Base-by-base conservation (phyloP, 2,329 filamentous ascomycete genomes). In the Ceratocystis lukuohia region DNA sequence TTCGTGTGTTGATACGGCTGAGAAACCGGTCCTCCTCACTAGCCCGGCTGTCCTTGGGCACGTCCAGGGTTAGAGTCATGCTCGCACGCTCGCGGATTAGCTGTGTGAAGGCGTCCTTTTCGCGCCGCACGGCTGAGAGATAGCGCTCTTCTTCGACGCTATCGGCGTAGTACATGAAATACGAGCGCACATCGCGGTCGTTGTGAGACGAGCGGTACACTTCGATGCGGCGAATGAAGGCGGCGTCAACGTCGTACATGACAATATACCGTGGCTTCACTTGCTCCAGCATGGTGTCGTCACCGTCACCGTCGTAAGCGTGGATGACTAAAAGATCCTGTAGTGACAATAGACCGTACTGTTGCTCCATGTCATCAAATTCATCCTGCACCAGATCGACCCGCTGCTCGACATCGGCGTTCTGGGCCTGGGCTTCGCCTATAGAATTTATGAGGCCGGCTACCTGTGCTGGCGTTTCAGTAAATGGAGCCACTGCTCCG, bases 121-220 rank as follows among this genome's bases (percentile, higher is more conserved):
- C 94, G 67, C 91, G 84, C n/a, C 94, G 84, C 2, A 97, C 91
- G 0, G 88, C 85, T 25, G 90, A 90, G 2, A 97, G 82, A 73
- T 96, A 97, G 28, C 89, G 85, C 74, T 97, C 93, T 75, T 99
- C 94, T 76, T 99, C 93, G 1, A 97, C 92, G 0, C 91, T 96
- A 2, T 88, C 88, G 44, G 90, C 88, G 70, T 99, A 99, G 77
- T 96, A 97, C 80, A 97, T 85, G 74, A 97, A 97, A 77, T 96
- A 99, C 0, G 96, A 92, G 56, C 91, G 84, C 53, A 97, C 89
- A 71, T 90, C 91, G 45, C 91, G 82, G 74, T 93, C 90, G 67
- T 87, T 88, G 76, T 99, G 94, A 8, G 92, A 96, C 64, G 91
- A 96, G 48, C 94, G 86, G 76, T 97, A 99, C 1, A 97, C 92